Percentiles rank a stretch among this genome's conserved stretches.
These are phyloP conservation scores for Ascochyta fabae DNA, from an alignment of 2,329 filamentous ascomycete species.

Conservation along the genomic window DNA sequence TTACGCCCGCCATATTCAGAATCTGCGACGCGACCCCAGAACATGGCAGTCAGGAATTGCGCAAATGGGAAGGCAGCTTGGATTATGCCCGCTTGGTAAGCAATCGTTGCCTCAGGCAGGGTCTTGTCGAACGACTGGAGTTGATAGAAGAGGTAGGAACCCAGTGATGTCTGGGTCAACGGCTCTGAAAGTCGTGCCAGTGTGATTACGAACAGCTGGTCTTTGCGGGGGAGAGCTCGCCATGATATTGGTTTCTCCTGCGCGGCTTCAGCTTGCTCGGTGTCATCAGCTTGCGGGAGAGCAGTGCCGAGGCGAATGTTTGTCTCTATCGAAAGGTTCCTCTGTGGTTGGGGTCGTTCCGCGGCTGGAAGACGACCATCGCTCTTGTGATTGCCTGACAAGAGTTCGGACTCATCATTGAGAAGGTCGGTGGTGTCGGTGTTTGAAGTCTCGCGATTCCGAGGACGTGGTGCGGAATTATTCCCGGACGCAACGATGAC, in stretches of 20 bases:
- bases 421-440: not conserved
- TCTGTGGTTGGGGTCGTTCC: constrained; percentile 8
- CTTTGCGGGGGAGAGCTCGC: constrained; percentile 75
- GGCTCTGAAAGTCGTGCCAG: constrained; percentile 82
- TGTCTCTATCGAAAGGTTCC: constrained; percentile 29
- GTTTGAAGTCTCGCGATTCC: constrained; percentile 4
- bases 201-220: constrained; percentile 78
- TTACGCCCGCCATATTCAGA: constrained; percentile 72
- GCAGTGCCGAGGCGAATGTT: constrained; percentile 24
- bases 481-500: constrained; percentile 13
- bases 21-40: constrained; percentile 77
- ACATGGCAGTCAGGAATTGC: constrained; percentile 81
- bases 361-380: constrained; percentile 1
- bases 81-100: constrained; percentile 77
- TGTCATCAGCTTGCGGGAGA: constrained; percentile 28
- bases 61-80: constrained; percentile 80
- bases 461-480: not conserved
- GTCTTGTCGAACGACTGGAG: constrained; percentile 76
- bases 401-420: not conserved
- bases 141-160: constrained; percentile 85
- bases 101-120: constrained; percentile 68
- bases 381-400: not conserved
- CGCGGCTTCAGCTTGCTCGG: constrained; percentile 29
- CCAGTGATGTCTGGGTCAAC: constrained; percentile 70
- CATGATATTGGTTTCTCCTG: constrained; percentile 66